These are phyloP conservation scores for Xerocomus potaroensis DNA, from an alignment of 768 basidiomycete genomes.

Conservation along the genomic window DNA sequence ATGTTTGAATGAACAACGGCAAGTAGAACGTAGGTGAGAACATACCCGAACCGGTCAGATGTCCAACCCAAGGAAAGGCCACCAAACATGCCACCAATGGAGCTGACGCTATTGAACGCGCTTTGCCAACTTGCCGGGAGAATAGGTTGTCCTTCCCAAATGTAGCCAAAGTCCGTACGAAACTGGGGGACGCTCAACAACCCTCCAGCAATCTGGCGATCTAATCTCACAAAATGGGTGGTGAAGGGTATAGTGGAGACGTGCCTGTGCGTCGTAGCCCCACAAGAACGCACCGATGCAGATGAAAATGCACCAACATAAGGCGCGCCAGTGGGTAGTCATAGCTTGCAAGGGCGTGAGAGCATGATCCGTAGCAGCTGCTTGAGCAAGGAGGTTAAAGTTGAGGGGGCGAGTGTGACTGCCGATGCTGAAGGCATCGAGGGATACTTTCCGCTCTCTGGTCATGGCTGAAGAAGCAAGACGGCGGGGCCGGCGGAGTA, in stretches of 20 bases:
- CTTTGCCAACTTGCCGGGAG: slow-evolving; percentile 28
- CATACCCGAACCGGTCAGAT: slow-evolving; percentile 19
- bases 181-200: not conserved
- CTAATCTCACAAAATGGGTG: not conserved
- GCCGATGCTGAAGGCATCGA: too few relatives aligned
- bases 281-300: not conserved
- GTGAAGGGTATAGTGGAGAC: not conserved
- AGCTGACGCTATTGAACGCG: slow-evolving; percentile 23
- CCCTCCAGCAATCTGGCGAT: not conserved
- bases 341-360: not conserved
- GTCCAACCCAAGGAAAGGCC: slow-evolving; percentile 23
- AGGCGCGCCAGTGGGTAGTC: not conserved
- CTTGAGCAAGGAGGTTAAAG: not conserved
- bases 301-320: not conserved
- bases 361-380: not conserved
- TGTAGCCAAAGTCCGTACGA: not conserved
- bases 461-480: too few relatives aligned
- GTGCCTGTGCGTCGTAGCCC: not conserved
- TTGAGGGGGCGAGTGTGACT: not conserved
- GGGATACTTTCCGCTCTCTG: too few relatives aligned
- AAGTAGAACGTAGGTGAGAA: not conserved
- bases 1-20: not conserved
- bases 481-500: too few relatives aligned
- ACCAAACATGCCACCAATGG: slow-evolving; percentile 24
- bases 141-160: slow-evolving; percentile 1